These are phyloP conservation scores for Alternaria tenuissima DNA, from an alignment of 2,329 filamentous ascomycete species.

Conservation along the genomic window DNA sequence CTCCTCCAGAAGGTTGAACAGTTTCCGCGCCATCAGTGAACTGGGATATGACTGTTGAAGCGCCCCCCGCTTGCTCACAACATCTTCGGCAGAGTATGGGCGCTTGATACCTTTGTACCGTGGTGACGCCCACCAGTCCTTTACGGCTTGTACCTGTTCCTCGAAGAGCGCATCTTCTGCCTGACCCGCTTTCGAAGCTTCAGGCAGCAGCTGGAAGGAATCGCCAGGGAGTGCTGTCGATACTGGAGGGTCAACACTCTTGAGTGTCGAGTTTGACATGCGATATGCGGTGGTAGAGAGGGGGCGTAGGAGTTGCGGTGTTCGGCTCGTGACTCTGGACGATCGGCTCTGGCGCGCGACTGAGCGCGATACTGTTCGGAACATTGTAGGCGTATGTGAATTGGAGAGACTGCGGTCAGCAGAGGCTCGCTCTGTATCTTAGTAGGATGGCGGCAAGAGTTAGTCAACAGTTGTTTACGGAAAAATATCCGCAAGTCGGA, in stretches of 20 bases:
- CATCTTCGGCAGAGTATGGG: slow-evolving; percentile 87
- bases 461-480: slow-evolving; percentile 12
- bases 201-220: slow-evolving; percentile 84
- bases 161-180: slow-evolving; percentile 88
- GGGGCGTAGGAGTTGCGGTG: slow-evolving; percentile 44
- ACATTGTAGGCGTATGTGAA: slow-evolving; percentile 38
- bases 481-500: slow-evolving; percentile 28
- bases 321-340: slow-evolving; percentile 32
- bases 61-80: slow-evolving; percentile 91
- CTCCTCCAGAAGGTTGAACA: slow-evolving; percentile 88
- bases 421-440: slow-evolving; percentile 15
- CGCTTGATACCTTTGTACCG: slow-evolving; percentile 90
- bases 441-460: slow-evolving; percentile 3
- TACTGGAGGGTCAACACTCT: slow-evolving; percentile 67
- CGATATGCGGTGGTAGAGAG: slow-evolving; percentile 54
- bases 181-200: slow-evolving; percentile 76
- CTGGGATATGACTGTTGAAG: slow-evolving; percentile 89
- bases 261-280: slow-evolving; percentile 63
- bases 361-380: slow-evolving; percentile 49
- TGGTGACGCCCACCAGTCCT: slow-evolving; percentile 88
- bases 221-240: slow-evolving; percentile 72
- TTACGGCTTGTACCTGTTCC: slow-evolving; percentile 82
- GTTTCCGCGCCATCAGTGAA: slow-evolving; percentile 92
- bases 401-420: slow-evolving; percentile 16
- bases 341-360: slow-evolving; percentile 48